Percentiles rank a stretch among this genome's conserved stretches.
Conservation (phyloP, 1,139 yeast genomes). For the Kodamaea ohmeri region DNA sequence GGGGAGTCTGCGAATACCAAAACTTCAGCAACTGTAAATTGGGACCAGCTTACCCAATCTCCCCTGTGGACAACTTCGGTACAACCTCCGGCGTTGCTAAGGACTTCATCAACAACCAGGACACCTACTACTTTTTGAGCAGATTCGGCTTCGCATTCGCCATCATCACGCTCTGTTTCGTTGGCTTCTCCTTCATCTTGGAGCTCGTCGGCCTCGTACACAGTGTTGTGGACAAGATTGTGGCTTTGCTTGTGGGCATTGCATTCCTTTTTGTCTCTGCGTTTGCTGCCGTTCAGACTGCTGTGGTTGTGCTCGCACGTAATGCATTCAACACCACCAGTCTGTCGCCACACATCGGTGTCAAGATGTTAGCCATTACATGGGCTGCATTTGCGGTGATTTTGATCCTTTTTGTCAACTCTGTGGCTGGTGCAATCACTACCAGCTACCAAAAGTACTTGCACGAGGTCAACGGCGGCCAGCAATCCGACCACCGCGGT, state of each 20-base stretch:
- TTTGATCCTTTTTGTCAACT: conserved; percentile 50
- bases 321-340: conserved; percentile 55
- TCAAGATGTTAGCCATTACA: conserved; percentile 55
- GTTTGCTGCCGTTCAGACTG: conserved; percentile 65
- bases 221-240: conserved; percentile 49
- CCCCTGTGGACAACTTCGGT: conserved; percentile 69
- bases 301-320: conserved; percentile 63
- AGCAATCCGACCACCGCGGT: conserved; percentile 13
- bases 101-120: conserved; percentile 54
- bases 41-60: conserved; percentile 62
- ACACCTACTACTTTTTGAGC: conserved; percentile 63
- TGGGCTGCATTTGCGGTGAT: conserved; percentile 68
- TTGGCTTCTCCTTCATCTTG: conserved; percentile 40
- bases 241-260: conserved; percentile 49
- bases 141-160: conserved; percentile 69
- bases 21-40: conserved; percentile 43
- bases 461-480: conserved; percentile 29
- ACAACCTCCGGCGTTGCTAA: conserved; percentile 50
- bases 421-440: conserved; percentile 53
- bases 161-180: conserved; percentile 58
- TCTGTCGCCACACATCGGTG: conserved; percentile 49
- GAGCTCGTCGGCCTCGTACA: conserved; percentile 45
- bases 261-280: conserved; percentile 56
- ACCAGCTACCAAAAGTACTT: conserved; percentile 48
- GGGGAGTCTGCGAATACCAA: conserved; percentile 65